Conservation (phyloP, 345 rosid genomes). For the Murraya paniculata region DNA sequence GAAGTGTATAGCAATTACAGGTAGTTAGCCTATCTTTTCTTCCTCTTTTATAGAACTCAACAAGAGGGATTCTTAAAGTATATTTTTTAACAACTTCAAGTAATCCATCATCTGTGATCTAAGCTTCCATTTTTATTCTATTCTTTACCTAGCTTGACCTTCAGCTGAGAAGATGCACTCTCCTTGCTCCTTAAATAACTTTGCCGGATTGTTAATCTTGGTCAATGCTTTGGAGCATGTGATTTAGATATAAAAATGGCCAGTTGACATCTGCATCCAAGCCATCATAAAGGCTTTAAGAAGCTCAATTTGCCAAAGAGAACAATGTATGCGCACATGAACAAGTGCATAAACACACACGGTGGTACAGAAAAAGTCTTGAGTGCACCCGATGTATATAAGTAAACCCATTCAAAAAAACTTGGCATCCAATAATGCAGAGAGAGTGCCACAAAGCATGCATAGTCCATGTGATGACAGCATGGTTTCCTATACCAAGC, state of each 20-base stretch:
- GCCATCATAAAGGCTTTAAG: not conserved
- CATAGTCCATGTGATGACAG: conserved; percentile 5
- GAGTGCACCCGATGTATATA: not conserved
- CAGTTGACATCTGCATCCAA: not conserved
- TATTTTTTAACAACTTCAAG: not conserved
- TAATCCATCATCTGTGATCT: not conserved
- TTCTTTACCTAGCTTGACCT: not conserved
- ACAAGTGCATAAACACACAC: not conserved
- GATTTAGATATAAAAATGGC: not conserved
- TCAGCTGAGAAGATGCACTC: conserved; percentile 11
- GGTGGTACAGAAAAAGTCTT: not conserved
- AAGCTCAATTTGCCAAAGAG: not conserved
- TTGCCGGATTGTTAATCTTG: not conserved
- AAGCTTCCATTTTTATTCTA: not conserved
- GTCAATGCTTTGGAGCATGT: conserved; percentile 21
- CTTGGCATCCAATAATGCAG: not conserved
- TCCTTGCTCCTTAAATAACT: not conserved
- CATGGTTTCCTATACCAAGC: not conserved
- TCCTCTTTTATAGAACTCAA: conserved; percentile 8
- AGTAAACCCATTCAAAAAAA: not conserved
- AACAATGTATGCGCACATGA: not conserved
- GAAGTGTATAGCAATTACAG: not conserved
- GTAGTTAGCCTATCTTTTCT: not conserved
- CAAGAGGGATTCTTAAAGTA: not conserved
- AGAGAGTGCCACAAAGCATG: not conserved